phyloP scores from a whole-genome alignment of 441 rosid genomes.

The Raphanus hybrid region DNA sequence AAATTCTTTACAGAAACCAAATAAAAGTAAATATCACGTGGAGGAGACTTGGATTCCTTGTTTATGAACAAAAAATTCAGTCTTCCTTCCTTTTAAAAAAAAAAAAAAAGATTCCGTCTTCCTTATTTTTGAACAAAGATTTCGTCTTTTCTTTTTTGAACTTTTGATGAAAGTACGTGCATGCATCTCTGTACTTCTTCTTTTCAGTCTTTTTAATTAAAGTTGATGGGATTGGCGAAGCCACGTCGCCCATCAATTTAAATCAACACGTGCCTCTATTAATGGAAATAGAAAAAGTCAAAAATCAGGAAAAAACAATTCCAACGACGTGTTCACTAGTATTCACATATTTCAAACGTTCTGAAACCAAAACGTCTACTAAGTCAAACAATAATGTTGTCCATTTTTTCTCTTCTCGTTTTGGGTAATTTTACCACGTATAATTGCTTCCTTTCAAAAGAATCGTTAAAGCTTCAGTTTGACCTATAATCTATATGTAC shows the following conservation, averaged over 20 bases:
- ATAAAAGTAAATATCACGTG: conserved; percentile 28
- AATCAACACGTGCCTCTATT: conserved; percentile 32
- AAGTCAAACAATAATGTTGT: too few species aligned
- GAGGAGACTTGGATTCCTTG: conserved; percentile 13
- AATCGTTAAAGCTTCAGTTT: not conserved
- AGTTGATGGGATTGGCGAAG: conserved; percentile 12
- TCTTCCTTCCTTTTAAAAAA: not conserved
- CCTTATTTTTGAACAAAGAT: not conserved
- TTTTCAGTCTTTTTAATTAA: not conserved
- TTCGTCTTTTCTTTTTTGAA: not conserved
- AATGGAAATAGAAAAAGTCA: conserved; percentile 27
- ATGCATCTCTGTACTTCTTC: conserved; percentile 12
- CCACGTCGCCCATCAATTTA: conserved; percentile 28
- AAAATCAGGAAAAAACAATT: conserved; percentile 21
- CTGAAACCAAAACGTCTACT: conserved; percentile 1
- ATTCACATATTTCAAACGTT: conserved; percentile 33
- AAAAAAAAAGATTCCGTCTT: not conserved
- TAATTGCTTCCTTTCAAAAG: not conserved
- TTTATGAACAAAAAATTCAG: too few species aligned
- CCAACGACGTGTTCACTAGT: conserved; percentile 23
- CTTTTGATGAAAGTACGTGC: conserved; percentile 28
- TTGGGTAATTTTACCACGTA: not conserved
- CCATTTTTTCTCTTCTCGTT: not conserved
- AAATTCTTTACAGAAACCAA: not conserved
- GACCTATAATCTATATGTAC: not conserved